Evolutionary conservation across 805 yeast genomes (phyloP).

Genomic region (Metschnikowia lachancei): DNA sequence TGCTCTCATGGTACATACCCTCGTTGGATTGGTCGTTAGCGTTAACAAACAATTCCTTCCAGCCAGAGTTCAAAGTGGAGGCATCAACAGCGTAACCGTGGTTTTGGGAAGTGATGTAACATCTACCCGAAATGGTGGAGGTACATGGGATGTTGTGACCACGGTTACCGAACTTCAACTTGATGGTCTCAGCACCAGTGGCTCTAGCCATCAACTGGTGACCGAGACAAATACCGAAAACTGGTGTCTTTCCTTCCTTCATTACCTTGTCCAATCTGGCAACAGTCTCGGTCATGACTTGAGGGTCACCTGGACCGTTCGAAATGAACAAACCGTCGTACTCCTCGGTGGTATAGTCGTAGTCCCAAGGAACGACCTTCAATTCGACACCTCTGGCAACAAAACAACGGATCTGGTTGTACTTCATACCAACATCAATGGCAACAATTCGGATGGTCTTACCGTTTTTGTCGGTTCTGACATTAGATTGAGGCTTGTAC

Average conservation of each 20-base stretch:
- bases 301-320: constrained; percentile 99
- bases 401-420: constrained; percentile 95
- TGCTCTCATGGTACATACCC: constrained; percentile 87
- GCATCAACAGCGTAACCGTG: constrained; percentile 98
- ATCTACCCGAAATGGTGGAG: constrained; percentile 83
- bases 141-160: constrained; percentile 98
- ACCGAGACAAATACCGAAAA: constrained; percentile 97
- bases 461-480: constrained; percentile 63
- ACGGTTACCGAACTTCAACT: constrained; percentile 97
- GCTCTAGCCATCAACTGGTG: constrained; percentile 96
- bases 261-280: constrained; percentile 57
- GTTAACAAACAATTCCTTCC: constrained; percentile 93
- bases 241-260: constrained; percentile 71
- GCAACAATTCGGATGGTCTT: constrained; percentile 80
- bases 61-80: constrained; percentile 65
- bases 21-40: constrained; percentile 97
- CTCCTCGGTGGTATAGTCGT: constrained; percentile 74
- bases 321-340: constrained; percentile 95
- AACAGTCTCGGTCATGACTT: constrained; percentile 70
- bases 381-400: constrained; percentile 95
- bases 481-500: constrained; percentile 65
- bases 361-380: constrained; percentile 93
- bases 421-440: constrained; percentile 97
- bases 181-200: constrained; percentile 87
- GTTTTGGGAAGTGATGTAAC: constrained; percentile 98